Conservation (phyloP, 495 filamentous ascomycete species). For the Lindgomyces ingoldianus region DNA sequence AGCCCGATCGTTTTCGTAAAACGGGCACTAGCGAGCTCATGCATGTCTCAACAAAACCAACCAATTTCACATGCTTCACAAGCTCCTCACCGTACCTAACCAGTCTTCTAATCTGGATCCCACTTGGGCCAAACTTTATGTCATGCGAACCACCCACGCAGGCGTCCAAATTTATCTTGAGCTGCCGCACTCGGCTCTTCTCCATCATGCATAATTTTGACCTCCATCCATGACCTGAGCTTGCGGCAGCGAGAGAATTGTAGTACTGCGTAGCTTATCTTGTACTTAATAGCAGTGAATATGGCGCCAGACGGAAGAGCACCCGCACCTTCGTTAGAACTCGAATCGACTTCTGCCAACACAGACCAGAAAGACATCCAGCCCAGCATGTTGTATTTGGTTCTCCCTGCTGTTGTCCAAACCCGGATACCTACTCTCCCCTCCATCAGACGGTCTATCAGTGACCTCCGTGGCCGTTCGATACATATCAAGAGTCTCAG, state of each 20-base stretch:
- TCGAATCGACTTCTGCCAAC: not conserved
- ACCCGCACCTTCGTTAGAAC: not conserved
- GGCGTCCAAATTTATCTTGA: not conserved
- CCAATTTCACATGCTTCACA: slow-evolving; percentile 16
- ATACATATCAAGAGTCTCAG: slow-evolving; percentile 1
- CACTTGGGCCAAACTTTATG: not conserved
- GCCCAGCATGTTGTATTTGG: slow-evolving; percentile 34
- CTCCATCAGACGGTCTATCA: slow-evolving; percentile 33
- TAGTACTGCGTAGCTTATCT: not conserved
- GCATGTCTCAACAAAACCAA: slow-evolving; percentile 14
- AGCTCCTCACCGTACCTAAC: not conserved
- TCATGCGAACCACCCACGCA: slow-evolving; percentile 1
- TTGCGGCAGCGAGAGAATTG: not conserved
- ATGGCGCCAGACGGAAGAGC: not conserved
- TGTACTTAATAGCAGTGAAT: not conserved
- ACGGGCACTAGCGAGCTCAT: not conserved
- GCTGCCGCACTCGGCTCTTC: not conserved
- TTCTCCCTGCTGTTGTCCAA: slow-evolving; percentile 38
- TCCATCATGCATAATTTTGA: not conserved
- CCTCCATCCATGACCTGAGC: not conserved
- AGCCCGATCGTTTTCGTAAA: not conserved
- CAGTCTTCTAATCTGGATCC: not conserved
- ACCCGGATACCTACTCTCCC: slow-evolving; percentile 34
- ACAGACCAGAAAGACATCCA: not conserved
- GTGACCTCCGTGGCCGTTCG: slow-evolving; percentile 12